Conservation (phyloP, 768 basidiomycete species). For the Termitomyces sp. region DNA sequence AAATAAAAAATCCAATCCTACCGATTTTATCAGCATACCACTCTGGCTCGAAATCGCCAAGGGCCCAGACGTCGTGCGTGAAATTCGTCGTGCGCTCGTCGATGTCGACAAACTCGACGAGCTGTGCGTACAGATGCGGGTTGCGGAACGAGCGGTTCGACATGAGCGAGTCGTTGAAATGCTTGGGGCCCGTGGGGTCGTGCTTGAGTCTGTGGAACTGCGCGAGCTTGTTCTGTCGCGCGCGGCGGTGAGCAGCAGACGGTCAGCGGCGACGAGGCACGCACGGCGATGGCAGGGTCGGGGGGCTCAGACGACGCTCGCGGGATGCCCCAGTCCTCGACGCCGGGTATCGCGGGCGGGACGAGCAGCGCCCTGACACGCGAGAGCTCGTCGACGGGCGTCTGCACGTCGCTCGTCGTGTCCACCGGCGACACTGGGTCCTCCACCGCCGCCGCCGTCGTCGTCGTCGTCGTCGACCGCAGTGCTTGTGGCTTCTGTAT, state of each 20-base stretch:
- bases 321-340: constrained; percentile 77
- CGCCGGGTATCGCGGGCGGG: constrained; percentile 60
- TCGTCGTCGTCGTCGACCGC: constrained; percentile 11
- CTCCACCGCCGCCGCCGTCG: background rate
- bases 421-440: background rate
- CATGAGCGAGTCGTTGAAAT: constrained; percentile 97
- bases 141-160: constrained; percentile 91
- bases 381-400: constrained; percentile 41
- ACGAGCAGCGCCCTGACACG: constrained; percentile 51
- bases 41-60: constrained; percentile 42
- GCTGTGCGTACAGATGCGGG: constrained; percentile 91
- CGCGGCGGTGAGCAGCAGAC: too few species aligned
- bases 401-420: constrained; percentile 4
- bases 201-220: constrained; percentile 75
- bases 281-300: constrained; percentile 60
- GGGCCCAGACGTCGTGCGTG: constrained; percentile 71
- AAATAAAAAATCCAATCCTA: constrained; percentile 23
- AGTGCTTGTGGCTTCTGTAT: constrained; percentile 46
- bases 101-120: constrained; percentile 92
- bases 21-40: constrained; percentile 82
- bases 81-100: constrained; percentile 88
- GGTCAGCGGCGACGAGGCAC: constrained; percentile 8
- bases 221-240: constrained; percentile 64
- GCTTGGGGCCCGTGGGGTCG: constrained; percentile 58
- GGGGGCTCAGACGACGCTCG: constrained; percentile 46